phyloP scores from a whole-genome alignment of 257 asterid genomes.

The Salvia miltiorrhiza region DNA sequence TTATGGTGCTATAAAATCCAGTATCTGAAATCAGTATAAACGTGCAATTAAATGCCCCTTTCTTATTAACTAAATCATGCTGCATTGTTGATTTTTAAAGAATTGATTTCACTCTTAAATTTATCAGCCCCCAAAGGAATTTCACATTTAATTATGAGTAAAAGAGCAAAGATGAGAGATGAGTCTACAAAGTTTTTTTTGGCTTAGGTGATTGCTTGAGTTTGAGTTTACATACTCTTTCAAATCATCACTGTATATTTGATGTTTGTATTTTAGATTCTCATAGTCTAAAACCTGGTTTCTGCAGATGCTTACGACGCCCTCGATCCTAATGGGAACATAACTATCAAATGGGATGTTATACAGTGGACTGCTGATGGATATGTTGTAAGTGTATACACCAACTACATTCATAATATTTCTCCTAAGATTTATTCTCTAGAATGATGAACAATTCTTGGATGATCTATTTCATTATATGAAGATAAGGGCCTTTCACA shows the following conservation, averaged over 20 bases:
- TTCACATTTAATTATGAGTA: too few species aligned
- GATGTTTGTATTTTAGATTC: neutral
- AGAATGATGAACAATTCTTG: neutral
- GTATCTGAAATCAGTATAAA: too few species aligned
- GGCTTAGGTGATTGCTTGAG: too few species aligned
- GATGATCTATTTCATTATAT: neutral
- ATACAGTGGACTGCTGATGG: slow-evolving; percentile 53
- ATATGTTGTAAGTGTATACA: slow-evolving; percentile 39
- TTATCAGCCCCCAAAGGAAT: too few species aligned
- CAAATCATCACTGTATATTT: neutral
- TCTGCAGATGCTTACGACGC: slow-evolving; percentile 57
- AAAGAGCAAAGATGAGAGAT: too few species aligned
- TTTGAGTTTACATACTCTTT: neutral
- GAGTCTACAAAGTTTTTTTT: too few species aligned
- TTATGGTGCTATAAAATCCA: too few species aligned
- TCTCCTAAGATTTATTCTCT: neutral
- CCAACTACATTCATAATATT: neutral
- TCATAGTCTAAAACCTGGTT: neutral
- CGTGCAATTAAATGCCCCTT: too few species aligned
- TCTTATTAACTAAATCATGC: neutral
- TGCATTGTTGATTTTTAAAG: neutral
- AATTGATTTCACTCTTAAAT: too few species aligned
- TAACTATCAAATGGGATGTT: slow-evolving; percentile 62
- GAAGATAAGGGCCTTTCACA: neutral
- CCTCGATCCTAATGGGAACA: slow-evolving; percentile 54